Evolutionary conservation across 352 stramenopile species (phyloP).

Genomic region (Pythium insidiosum): DNA sequence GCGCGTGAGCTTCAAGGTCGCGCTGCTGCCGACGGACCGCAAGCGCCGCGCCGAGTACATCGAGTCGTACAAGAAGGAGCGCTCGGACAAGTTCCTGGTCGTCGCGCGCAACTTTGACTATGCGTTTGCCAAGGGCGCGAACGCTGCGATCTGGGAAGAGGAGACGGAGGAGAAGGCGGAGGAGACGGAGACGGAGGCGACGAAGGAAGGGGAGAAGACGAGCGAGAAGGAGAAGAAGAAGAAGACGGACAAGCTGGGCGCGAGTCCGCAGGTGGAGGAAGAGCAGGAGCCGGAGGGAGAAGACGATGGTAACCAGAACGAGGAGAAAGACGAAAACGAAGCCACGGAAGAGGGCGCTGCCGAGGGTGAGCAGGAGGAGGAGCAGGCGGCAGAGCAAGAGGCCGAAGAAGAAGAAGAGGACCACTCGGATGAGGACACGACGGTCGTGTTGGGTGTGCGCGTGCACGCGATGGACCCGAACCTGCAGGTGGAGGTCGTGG

Average conservation of each 20-base stretch:
- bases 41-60: constrained; percentile 16
- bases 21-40: constrained; percentile 11
- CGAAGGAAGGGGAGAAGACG: no score
- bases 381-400: constrained; percentile 7
- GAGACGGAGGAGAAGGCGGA: constrained; percentile 9
- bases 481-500: constrained; percentile 27
- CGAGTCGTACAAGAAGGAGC: constrained; percentile 9
- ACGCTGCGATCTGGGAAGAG: constrained; percentile 4
- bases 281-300: neutral
- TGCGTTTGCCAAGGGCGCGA: constrained; percentile 14
- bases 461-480: constrained; percentile 20
- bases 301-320: neutral
- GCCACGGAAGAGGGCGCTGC: no score
- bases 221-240: constrained; percentile 13
- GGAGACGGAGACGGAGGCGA: constrained; percentile 7
- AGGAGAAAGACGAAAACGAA: no score
- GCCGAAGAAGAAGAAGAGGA: constrained; percentile 17
- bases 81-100: constrained; percentile 29
- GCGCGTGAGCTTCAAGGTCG: constrained; percentile 21
- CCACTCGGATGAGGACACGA: constrained; percentile 13
- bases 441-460: constrained; percentile 13
- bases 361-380: constrained; percentile 15
- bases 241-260: no score
- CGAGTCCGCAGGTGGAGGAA: no score
- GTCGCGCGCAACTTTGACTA: constrained; percentile 29